Base-by-base conservation (phyloP, 805 yeast genomes). In the Wickerhamomyces strasburgensis region DNA sequence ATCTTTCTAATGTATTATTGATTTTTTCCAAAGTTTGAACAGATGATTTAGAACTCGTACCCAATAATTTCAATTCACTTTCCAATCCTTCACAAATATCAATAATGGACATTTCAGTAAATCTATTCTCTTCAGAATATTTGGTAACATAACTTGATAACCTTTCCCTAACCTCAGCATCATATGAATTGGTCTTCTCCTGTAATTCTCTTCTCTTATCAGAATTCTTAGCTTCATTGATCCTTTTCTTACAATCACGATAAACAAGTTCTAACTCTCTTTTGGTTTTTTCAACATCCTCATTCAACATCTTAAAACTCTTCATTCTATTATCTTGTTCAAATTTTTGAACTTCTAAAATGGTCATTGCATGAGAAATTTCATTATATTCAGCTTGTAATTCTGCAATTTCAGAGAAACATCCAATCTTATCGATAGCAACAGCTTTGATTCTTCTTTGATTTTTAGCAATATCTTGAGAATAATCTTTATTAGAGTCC, bases 21-120 rank as follows among this genome's bases (percentile, higher is more conserved):
- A 57, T 49, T 34, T 43, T 46, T 29, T 58, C 60, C 32, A 67
- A 44, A 16, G 58, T 56, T 3, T 55, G 54, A 14, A 66, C 47
- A 0, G 70, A 60, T 1, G 71, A 62, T 28, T 56, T 61, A 37
- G 67, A 67, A 29, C 63, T 58, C 33, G 64, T 61, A 3, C 56
- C 54, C 18, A 61, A 34, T 39, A 60, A 49, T 13, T 54, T 48
- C 25, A 67, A 44, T 35, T 72, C 81, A 14, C 75, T 73, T 33
- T 70, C 70, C 18, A 78, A 57, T 25, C 64, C 58, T 18, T 61
- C 61, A 21, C 78, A 67, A 32, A 60, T 62, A 10, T 60, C 67
- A 23, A 58, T 42, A 8, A 78, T 54, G 33, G 49, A 49, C 4
- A 39, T 43, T 40, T 68, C 67, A 15, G 64, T 62, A 34, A 78